Evolutionary conservation across 495 filamentous ascomycete genomes (phyloP).

Genomic region (Jackrogersella minutella): DNA sequence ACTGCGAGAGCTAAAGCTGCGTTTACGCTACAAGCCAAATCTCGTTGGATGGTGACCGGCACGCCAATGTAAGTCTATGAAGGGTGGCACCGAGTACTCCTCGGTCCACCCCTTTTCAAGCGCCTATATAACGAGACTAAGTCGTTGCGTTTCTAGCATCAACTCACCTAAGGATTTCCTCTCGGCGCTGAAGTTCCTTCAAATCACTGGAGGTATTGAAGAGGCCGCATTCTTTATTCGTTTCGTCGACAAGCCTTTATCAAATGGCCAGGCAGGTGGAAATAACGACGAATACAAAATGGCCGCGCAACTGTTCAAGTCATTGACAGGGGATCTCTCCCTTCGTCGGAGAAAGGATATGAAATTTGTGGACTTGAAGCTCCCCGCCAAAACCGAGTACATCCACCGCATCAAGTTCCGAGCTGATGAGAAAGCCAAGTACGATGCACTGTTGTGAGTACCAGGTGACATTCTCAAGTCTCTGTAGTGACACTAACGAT

Average conservation of each 20-base stretch:
- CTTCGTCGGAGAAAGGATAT: conserved; percentile 88
- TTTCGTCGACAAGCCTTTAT: conserved; percentile 75
- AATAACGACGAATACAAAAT: conserved; percentile 3
- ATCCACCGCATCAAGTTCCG: conserved; percentile 81
- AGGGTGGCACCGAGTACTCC: neutral
- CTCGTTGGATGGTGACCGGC: conserved; percentile 84
- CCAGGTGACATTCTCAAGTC: neutral
- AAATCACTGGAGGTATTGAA: conserved; percentile 79
- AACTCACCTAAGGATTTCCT: conserved; percentile 86
- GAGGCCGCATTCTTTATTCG: conserved; percentile 77
- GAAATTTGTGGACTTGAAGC: conserved; percentile 83
- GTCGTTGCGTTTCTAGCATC: conserved; percentile 47
- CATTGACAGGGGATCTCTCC: conserved; percentile 83
- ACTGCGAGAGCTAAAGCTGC: conserved; percentile 77
- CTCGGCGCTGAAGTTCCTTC: conserved; percentile 80
- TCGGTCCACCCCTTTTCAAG: neutral
- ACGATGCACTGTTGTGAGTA: conserved; percentile 73
- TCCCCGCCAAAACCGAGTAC: conserved; percentile 81
- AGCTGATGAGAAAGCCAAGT: conserved; percentile 78
- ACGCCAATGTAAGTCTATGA: conserved; percentile 68
- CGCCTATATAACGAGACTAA: conserved; percentile 17
- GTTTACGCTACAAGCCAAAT: conserved; percentile 69
- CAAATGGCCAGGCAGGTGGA: conserved; percentile 60
- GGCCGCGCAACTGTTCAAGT: conserved; percentile 71
- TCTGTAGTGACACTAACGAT: conserved; percentile 35